Conservation (phyloP, 164 flowering plant species). For the Echeveria elegans region DNA sequence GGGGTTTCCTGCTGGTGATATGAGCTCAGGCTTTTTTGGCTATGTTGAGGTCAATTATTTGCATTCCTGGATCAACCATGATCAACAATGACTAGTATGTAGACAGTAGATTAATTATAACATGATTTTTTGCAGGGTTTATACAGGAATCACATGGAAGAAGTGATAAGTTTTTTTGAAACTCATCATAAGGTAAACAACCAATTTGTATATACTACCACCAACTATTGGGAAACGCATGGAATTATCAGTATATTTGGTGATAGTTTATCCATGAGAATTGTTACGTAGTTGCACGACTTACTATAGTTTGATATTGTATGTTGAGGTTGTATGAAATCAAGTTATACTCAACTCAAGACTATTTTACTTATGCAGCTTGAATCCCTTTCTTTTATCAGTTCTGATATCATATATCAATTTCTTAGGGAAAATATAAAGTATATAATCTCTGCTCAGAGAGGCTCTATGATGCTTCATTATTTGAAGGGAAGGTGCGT, state of each 20-base stretch:
- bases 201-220: not conserved
- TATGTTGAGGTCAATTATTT: constrained; percentile 69
- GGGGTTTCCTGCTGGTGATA: constrained; percentile 99
- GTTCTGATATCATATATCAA: not conserved
- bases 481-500: constrained; percentile 3
- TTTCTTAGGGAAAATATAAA: constrained; percentile 68
- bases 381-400: not conserved
- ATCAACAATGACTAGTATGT: not conserved
- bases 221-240: not conserved
- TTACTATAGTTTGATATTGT: not conserved
- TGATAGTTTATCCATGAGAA: not conserved
- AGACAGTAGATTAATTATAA: not conserved
- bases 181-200: constrained; percentile 85
- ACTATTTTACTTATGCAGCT: not conserved
- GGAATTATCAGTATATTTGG: not conserved
- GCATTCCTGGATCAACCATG: not conserved
- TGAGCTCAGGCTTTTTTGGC: constrained; percentile 97
- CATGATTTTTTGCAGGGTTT: constrained; percentile 54
- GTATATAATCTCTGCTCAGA: constrained; percentile 99
- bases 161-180: constrained; percentile 93
- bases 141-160: constrained; percentile 98
- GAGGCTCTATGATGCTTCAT: constrained; percentile 85
- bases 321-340: not conserved
- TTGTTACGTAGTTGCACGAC: not conserved
- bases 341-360: not conserved